phyloP scores from a whole-genome alignment of 805 yeast genomes.

The Zygotorulaspora danielsina region DNA sequence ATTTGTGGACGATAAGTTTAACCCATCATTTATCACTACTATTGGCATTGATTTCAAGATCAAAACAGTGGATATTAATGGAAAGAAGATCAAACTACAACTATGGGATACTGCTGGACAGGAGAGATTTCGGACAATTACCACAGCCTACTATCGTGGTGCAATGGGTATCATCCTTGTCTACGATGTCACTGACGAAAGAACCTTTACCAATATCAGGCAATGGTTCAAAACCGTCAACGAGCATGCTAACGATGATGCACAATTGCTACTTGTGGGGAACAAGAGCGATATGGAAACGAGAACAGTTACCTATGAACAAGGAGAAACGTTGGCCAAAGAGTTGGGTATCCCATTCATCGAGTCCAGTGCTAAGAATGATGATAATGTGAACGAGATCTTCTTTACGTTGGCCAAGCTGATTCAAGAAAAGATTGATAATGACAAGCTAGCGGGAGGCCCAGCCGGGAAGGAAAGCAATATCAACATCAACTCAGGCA shows the following conservation, averaged over 20 bases:
- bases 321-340: conserved; percentile 83
- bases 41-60: conserved; percentile 98
- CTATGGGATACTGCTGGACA: conserved; percentile 99
- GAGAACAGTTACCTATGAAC: conserved; percentile 83
- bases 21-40: conserved; percentile 94
- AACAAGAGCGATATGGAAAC: conserved; percentile 90
- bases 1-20: conserved; percentile 94
- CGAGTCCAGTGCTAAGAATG: conserved; percentile 95
- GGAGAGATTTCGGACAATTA: conserved; percentile 90
- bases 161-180: conserved; percentile 84
- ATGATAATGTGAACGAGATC: conserved; percentile 85
- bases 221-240: conserved; percentile 95
- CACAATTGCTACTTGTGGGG: conserved; percentile 89
- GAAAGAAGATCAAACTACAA: conserved; percentile 88
- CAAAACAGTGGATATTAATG: conserved; percentile 90
- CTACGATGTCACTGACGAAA: conserved; percentile 81
- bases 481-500: conserved; percentile 42
- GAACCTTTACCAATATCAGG: conserved; percentile 87
- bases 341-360: conserved; percentile 86
- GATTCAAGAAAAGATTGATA: conserved; percentile 71
- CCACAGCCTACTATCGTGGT: conserved; percentile 87
- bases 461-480: conserved; percentile 46
- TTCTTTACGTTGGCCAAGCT: conserved; percentile 84
- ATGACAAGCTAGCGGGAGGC: conserved; percentile 49
- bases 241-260: conserved; percentile 95